Evolutionary conservation across 208 protist genomes (phyloP), one percentile per base, ranked within the genome.

Genomic region (Leishmania lainsoni): DNA sequence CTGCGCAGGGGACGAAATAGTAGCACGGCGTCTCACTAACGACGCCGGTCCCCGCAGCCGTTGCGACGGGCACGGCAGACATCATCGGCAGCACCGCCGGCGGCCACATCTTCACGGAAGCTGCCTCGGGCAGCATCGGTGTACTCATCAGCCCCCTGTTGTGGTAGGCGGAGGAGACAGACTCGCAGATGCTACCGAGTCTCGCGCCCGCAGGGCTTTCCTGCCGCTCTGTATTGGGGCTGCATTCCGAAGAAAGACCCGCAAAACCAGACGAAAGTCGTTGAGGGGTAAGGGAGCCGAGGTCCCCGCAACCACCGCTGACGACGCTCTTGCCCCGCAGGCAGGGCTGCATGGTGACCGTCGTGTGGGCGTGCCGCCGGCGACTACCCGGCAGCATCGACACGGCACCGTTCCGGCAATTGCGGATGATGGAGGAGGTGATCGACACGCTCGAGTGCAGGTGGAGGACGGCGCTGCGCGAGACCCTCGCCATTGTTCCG

Each of bases 361-460:
- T 86, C 3, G 72, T 86, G 32, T 29, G 45, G 2, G 66, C 29
- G 74, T 59, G 59, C 3, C 82, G 82, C 65, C 77, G 82, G 48
- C 78, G 82, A 61, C 75, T 54, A 56, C 63, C 56, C 56, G 82
- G 58, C 54, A 86, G 73, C 74, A 70, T 76, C 56, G 82, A 75
- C 16, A 82, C 65, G 26, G 75, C 73, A 39, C 74, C 75, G 54
- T 71, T 35, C 54, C 73, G 77, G 39, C 65, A 66, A 70, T 82
- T 68, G 12, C 74, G 82, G 61, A 86, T 52, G 39, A 86, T 72
- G 1, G 80, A 80, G 54, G 80, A 75, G 49, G 83, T 82, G 35
- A 83, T 59, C 16, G 83, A 80, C 14, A 83, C 69, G 61, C 84
- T 88, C 26, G 84, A 82, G 82, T 92, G 86, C n/a, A 95, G 85